Percentiles rank a stretch among this genome's conserved stretches.
phyloP scores from a whole-genome alignment of 495 filamentous ascomycete species.

The Neurospora sp. region DNA sequence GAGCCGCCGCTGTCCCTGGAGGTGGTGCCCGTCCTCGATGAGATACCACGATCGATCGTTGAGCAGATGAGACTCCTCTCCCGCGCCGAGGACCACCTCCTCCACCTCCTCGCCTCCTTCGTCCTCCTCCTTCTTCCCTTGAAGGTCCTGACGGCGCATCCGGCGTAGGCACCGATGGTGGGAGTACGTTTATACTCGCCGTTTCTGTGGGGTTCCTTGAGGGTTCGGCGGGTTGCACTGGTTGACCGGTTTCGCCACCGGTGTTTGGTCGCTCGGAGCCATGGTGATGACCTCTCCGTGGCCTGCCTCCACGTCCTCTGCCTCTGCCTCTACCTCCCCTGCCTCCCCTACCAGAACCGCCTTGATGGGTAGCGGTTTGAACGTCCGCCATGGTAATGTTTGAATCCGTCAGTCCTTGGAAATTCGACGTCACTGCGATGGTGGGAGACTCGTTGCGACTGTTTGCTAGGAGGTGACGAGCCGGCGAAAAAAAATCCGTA shows the following conservation, averaged over 20 bases:
- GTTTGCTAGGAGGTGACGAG: neutral
- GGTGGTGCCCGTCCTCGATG: conserved; percentile 45
- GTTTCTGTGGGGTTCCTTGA: neutral
- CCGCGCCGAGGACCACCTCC: conserved; percentile 18
- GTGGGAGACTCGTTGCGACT: neutral
- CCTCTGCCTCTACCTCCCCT: conserved; percentile 9
- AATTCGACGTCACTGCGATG: neutral
- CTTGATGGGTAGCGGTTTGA: conserved; percentile 3
- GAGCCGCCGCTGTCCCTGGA: neutral
- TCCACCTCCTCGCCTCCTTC: conserved; percentile 26
- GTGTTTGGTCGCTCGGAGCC: neutral
- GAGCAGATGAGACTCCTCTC: conserved; percentile 7
- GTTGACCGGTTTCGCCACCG: neutral
- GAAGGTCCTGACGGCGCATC: neutral
- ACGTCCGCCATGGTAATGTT: conserved; percentile 11
- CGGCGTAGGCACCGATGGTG: neutral
- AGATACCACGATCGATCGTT: conserved; percentile 30
- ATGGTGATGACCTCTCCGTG: conserved; percentile 2
- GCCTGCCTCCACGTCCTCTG: conserved; percentile 1
- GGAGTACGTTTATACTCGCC: neutral
- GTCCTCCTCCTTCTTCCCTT: conserved; percentile 12
- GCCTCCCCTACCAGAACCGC: conserved; percentile 15
- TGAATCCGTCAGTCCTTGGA: neutral
- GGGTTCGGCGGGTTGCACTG: neutral
- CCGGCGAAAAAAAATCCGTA: neutral